Base-by-base conservation (phyloP, 1,284 basidiomycete genomes). In the Heimioporus retisporus region DNA sequence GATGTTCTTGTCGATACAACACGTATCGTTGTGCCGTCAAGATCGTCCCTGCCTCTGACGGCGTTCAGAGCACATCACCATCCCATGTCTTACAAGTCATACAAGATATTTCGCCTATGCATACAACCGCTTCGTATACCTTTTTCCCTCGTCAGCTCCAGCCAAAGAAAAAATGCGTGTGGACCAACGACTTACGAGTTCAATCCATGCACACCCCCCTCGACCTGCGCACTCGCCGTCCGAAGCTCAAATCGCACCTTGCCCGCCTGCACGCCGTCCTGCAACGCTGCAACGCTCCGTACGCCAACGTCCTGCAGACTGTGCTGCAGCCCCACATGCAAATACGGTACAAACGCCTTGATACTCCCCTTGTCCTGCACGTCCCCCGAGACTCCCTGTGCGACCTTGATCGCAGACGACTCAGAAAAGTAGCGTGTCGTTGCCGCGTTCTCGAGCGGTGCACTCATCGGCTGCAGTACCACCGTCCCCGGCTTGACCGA, bases 401-500 rank as follows among this genome's bases (percentile, higher is more conserved):
- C 97, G 61, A 99, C 98, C 86, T 99, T 98, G 80, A 99, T 93
- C 3, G 93, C 88, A 67, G 96, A 96, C 67, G 90, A 89, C 84
- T 99, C 98, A 46, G 96, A 98, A 82, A 99, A 99, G 85, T 99
- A 99, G 46, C 97, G 90, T 57, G 96, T 93, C 5, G 96, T 99
- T 6, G 98, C 98, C 19, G 97, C 97, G 76, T 99, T 99, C 83
- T 98, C 96, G 57, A 91, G 82, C n/a, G 81, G 84, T 46, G 75
- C 82, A 65, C 78, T 80, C 80, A 81, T 87, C 71, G 81, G 81
- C 63, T 79, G 83, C n/a, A 79, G 77, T 7, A 83, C 82, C 35
- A 35, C 11, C 35, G 35, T 35, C 35, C 35, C 35, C 35, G 35
- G 35, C 35, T 35, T 35, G 35, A 35, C 35, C 35, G 35, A 35